Conservation (phyloP, 164 flowering plant species). For the Berberis vulgaris region DNA sequence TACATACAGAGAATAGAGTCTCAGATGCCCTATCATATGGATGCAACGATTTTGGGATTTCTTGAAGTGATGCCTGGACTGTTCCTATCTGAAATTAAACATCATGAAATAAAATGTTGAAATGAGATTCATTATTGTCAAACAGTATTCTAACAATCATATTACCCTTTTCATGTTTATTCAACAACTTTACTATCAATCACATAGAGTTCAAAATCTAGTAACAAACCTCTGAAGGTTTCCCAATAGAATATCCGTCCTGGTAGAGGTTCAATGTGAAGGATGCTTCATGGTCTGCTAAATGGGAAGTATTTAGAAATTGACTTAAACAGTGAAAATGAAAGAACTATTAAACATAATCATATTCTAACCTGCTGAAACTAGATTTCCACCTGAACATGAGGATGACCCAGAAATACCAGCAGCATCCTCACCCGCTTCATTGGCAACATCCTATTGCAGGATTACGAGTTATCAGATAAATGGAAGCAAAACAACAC, state of each 20-base stretch:
- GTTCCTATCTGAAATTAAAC: slow-evolving; percentile 41
- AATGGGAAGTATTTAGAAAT: slow-evolving; percentile 2
- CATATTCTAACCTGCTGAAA: slow-evolving; percentile 15
- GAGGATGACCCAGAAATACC: slow-evolving; percentile 31
- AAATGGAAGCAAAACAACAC: not conserved
- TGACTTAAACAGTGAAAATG: not conserved
- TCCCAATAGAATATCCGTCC: slow-evolving; percentile 81
- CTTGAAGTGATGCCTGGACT: slow-evolving; percentile 39
- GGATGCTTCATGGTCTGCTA: slow-evolving; percentile 70
- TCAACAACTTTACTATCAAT: not conserved
- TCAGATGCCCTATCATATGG: slow-evolving; percentile 91
- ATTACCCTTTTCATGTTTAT: not conserved
- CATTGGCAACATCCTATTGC: slow-evolving; percentile 23
- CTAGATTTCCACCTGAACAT: slow-evolving; percentile 19
- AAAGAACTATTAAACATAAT: not conserved
- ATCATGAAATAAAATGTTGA: not conserved
- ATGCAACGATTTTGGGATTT: slow-evolving; percentile 52
- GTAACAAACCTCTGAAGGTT: slow-evolving; percentile 74
- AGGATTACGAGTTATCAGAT: slow-evolving; percentile 2
- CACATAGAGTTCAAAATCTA: not conserved
- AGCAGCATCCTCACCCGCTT: slow-evolving; percentile 20
- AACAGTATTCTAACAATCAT: not conserved
- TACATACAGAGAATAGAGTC: slow-evolving; percentile 67
- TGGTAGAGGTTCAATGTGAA: slow-evolving; percentile 71
- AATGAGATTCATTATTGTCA: not conserved